These are phyloP conservation scores for Theileria parva DNA, from an alignment of 169 alveolate species.

Conservation along the genomic window DNA sequence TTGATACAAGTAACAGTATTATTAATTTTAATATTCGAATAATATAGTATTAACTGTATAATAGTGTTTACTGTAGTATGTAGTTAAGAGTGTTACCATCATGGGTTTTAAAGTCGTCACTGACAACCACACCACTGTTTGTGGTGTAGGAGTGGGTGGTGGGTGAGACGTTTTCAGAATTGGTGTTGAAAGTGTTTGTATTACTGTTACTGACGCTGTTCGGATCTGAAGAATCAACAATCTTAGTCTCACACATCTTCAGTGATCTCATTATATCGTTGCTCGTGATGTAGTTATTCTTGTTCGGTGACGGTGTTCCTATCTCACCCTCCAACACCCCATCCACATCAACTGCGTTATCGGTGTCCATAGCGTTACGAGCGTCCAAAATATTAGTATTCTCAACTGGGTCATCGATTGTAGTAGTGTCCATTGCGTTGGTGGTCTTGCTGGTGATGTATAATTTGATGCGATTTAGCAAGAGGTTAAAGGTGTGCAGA, in stretches of 20 bases:
- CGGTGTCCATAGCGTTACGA: neutral
- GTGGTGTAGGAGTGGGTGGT: neutral
- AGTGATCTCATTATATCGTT: neutral
- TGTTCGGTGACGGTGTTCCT: neutral
- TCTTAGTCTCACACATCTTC: neutral
- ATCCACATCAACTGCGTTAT: neutral
- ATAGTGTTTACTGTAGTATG: too few species aligned
- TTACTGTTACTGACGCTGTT: neutral
- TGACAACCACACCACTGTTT: too few species aligned
- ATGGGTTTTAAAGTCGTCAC: too few species aligned
- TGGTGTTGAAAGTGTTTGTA: neutral
- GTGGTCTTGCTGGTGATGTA: neutral
- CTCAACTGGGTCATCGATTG: neutral
- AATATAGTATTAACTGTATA: too few species aligned
- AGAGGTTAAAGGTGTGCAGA: slow-evolving; percentile 30
- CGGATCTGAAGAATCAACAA: neutral
- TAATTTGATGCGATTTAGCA: slow-evolving; percentile 27
- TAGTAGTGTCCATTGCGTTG: neutral
- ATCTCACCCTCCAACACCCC: neutral
- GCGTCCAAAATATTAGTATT: neutral
- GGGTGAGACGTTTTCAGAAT: neutral
- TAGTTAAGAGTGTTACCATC: too few species aligned
- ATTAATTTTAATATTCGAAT: too few species aligned
- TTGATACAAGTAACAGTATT: too few species aligned
- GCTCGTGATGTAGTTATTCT: neutral